These are phyloP conservation scores for Mikania micrantha DNA, from an alignment of 129 eudicot species.

Conservation along the genomic window DNA sequence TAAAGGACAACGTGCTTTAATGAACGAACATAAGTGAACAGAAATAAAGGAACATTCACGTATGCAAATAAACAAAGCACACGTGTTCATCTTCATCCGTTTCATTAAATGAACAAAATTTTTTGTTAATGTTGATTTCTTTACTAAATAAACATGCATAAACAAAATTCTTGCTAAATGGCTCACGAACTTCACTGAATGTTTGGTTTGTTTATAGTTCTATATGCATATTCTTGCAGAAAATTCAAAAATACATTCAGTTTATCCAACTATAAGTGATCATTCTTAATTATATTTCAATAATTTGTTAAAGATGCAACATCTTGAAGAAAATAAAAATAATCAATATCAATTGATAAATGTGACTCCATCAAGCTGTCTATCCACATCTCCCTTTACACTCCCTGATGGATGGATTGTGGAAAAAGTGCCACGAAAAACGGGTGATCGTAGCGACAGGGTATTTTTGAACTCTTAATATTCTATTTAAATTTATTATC, in stretches of 20 bases:
- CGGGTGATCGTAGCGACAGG: slow-evolving; percentile 33
- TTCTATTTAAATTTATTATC: neutral
- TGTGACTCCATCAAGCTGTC: slow-evolving; percentile 24
- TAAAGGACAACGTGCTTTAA: too few relatives aligned
- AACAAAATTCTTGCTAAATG: too few relatives aligned
- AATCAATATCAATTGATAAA: slow-evolving; percentile 29
- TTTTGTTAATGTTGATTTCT: too few relatives aligned
- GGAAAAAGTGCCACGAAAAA: slow-evolving; percentile 65
- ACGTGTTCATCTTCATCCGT: too few relatives aligned
- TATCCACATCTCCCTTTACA: slow-evolving; percentile 2
- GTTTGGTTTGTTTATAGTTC: too few relatives aligned
- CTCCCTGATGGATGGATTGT: slow-evolving; percentile 94
- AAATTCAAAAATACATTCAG: neutral
- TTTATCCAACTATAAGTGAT: neutral
- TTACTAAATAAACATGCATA: too few relatives aligned
- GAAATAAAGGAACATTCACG: too few relatives aligned
- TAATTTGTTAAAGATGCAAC: slow-evolving; percentile 43
- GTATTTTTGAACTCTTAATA: slow-evolving; percentile 24
- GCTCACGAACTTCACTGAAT: too few relatives aligned
- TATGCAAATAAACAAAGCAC: too few relatives aligned
- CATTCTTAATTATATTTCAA: neutral
- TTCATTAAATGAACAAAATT: too few relatives aligned
- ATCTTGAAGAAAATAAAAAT: slow-evolving; percentile 35
- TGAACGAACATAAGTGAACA: too few relatives aligned
- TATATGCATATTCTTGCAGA: neutral